Conservation (phyloP, 345 rosid species). For the Euphorbia lathyris region DNA sequence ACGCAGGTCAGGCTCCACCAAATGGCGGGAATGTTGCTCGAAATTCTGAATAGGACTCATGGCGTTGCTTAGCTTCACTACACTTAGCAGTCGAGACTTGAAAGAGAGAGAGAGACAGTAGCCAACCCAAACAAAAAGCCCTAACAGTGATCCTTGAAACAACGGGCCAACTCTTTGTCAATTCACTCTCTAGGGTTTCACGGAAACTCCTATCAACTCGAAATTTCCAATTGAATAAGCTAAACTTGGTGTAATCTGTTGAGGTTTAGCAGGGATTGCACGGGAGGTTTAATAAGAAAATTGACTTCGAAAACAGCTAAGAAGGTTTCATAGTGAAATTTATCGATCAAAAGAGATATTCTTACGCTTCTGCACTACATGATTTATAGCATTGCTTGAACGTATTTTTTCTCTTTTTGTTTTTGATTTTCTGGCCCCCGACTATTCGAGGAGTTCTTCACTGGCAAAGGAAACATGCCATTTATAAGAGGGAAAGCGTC, state of each 20-base stretch:
- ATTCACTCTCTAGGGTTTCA: constrained; percentile 2
- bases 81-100: neutral
- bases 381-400: neutral
- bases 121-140: neutral
- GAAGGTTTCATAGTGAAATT: neutral
- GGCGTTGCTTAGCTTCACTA: constrained; percentile 8
- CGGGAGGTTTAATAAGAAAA: neutral
- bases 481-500: neutral
- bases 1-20: constrained; percentile 79
- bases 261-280: neutral
- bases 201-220: neutral
- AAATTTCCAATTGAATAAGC: neutral
- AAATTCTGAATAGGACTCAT: constrained; percentile 98
- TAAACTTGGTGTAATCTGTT: neutral
- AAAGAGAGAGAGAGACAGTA: neutral
- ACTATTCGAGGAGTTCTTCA: too few relatives aligned
- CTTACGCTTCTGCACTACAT: neutral
- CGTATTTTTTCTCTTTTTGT: too few relatives aligned
- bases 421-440: too few relatives aligned
- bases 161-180: neutral
- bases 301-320: neutral
- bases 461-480: neutral
- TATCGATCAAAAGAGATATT: neutral
- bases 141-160: constrained; percentile 4
- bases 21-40: constrained; percentile 88